phyloP scores from a whole-genome alignment of 2,329 filamentous ascomycete species.

The Phaeosphaeria sp. region DNA sequence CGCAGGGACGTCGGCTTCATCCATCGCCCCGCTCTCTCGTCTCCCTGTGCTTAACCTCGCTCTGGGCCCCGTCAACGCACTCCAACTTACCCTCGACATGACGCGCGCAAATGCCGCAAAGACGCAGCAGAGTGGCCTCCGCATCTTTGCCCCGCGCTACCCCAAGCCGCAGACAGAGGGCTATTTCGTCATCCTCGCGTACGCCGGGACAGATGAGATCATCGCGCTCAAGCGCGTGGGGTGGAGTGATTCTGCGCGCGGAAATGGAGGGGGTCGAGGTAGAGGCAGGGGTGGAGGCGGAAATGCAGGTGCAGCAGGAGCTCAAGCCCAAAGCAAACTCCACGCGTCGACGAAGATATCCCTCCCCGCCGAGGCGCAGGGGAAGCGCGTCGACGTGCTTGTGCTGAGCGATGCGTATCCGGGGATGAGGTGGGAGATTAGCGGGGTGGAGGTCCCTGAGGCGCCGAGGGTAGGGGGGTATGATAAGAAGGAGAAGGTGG shows the following conservation, averaged over 20 bases:
- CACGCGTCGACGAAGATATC: conserved; percentile 65
- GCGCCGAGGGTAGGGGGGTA: conserved; percentile 39
- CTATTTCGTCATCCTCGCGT: conserved; percentile 83
- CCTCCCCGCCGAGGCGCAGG: conserved; percentile 61
- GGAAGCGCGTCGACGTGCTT: conserved; percentile 72
- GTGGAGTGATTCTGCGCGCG: conserved; percentile 61
- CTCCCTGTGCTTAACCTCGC: conserved; percentile 74
- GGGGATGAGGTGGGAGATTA: conserved; percentile 70
- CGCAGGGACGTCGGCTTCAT: conserved; percentile 57
- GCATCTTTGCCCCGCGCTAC: conserved; percentile 86
- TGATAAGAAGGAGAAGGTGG: conserved; percentile 33
- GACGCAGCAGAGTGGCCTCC: conserved; percentile 59
- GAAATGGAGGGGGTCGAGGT: conserved; percentile 4
- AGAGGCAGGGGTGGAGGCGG: conserved; percentile 11
- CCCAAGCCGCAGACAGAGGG: conserved; percentile 95
- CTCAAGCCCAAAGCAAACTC: no score
- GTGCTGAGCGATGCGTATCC: conserved; percentile 89
- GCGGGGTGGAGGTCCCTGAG: conserved; percentile 58
- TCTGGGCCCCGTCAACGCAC: conserved; percentile 66
- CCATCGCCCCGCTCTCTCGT: conserved; percentile 66
- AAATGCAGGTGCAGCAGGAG: conserved; percentile 21
- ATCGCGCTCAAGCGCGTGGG: conserved; percentile 84
- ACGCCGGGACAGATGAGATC: conserved; percentile 73
- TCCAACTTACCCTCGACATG: conserved; percentile 68
- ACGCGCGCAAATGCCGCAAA: conserved; percentile 67